Evolutionary conservation across 768 basidiomycete species (phyloP).

Genomic region (Suillus variegatus): DNA sequence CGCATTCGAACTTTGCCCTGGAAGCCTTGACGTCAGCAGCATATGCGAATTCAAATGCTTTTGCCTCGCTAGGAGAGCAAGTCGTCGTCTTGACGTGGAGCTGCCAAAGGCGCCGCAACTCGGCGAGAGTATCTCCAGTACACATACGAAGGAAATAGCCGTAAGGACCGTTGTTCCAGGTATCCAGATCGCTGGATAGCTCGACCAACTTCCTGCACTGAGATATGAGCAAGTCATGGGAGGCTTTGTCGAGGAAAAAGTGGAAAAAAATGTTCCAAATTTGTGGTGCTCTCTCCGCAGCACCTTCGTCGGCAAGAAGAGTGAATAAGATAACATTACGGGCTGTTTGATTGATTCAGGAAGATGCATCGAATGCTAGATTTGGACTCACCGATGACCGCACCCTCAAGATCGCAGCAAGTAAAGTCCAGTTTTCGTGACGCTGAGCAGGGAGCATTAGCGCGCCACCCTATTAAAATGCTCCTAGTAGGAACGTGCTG

Average conservation of each 20-base stretch:
- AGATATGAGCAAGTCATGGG: conserved; percentile 25
- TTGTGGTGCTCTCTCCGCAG: conserved; percentile 16
- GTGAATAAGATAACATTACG: conserved; percentile 32
- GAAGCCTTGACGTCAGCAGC: conserved; percentile 22
- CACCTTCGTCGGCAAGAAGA: conserved; percentile 25
- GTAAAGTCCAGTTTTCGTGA: conserved; percentile 29
- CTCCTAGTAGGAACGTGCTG: background rate
- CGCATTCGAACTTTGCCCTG: background rate
- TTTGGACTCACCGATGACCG: conserved; percentile 28
- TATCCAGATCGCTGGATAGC: conserved; percentile 17
- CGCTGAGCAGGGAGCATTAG: conserved; percentile 14
- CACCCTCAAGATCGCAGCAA: conserved; percentile 31
- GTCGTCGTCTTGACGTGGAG: conserved; percentile 17
- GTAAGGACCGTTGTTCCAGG: conserved; percentile 31
- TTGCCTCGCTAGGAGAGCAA: conserved; percentile 14
- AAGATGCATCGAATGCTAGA: background rate
- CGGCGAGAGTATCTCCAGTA: conserved; percentile 24
- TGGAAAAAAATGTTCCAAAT: conserved; percentile 37
- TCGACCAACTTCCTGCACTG: conserved; percentile 27
- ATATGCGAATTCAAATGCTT: conserved; percentile 20
- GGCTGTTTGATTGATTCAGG: conserved; percentile 14
- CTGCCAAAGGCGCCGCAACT: conserved; percentile 24
- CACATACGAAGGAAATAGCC: conserved; percentile 25
- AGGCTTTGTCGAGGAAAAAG: conserved; percentile 24
- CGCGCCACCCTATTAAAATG: background rate